Evolutionary conservation across 257 asterid genomes (phyloP), one percentile per base, ranked within the genome.

Genomic region (Solanum ahanhuiri): DNA sequence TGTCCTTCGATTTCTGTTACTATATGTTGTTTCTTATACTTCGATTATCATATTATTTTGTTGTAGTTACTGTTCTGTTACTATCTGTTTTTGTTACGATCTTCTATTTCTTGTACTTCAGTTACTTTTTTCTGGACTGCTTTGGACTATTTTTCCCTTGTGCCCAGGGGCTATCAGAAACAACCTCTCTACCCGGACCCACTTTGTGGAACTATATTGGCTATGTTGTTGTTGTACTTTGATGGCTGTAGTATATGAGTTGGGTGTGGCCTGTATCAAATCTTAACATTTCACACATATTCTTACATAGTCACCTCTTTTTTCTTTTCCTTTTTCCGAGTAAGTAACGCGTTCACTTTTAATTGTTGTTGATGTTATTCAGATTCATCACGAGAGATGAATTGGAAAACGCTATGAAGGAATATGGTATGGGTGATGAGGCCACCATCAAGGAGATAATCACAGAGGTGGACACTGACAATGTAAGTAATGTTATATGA

Each of bases 381-480:
- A 94, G 98, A 48, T 94, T 92, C 87, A 95, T 95, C 83, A 94
- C 98, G 11, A 90, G 92, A 86, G 98, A 95, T 39, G 98, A 95
- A 87, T 92, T 95, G 87, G 93, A 95, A 89, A 89, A 88, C 69
- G 96, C 98, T 8, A 95, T 95, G 98, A 95, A 86, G 91, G 98
- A 95, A 86, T 95, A 95, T 63, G 97, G 95, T 71, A 92, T 95
- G 96, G 98, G 98, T 15, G 97, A 93, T 51, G 98, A 92, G 48
- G 92, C 90, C 84, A 92, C 96, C 82, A 95, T 95, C 69, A 92
- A 89, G 89, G 98, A 95, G 84, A 95, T 94, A 35, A 95, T 95
- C 76, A 89, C 98, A 7, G 98, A 95, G 90, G 98, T 94, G 83
- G 98, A 95, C 86, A 92, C 97, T 9, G 98, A 95, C 88, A 95